Evolutionary conservation across 2,329 filamentous ascomycete genomes (phyloP).

Genomic region (Pseudogymnoascus sp.): DNA sequence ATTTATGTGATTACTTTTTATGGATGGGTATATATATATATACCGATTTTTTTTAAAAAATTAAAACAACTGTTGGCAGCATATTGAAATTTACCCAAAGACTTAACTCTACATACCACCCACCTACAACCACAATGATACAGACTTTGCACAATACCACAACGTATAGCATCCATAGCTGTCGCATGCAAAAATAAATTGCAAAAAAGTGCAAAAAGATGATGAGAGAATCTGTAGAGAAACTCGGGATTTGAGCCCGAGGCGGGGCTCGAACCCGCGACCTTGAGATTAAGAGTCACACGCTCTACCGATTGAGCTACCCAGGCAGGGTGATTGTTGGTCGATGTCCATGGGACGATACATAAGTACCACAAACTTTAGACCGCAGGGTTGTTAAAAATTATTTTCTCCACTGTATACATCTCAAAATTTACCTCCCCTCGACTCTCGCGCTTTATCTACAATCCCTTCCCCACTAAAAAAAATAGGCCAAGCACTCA

Average conservation of each 20-base stretch:
- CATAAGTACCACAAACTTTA: background rate
- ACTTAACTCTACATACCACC: background rate
- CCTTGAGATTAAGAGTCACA: conserved; percentile 48
- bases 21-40: too few species aligned
- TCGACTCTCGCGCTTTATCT: background rate
- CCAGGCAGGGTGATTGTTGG: conserved; percentile 8
- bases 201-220: background rate
- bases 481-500: background rate
- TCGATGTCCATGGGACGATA: background rate
- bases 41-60: background rate
- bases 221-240: conserved; percentile 4
- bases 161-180: background rate
- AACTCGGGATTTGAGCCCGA: conserved; percentile 7
- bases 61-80: background rate
- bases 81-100: background rate
- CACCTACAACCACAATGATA: background rate
- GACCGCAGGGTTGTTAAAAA: background rate
- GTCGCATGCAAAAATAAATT: background rate
- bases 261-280: conserved; percentile 8
- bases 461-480: background rate
- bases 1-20: background rate
- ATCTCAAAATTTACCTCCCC: background rate
- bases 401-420: background rate
- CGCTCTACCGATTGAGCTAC: conserved; percentile 67
- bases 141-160: background rate